Conservation (phyloP, 495 filamentous ascomycete genomes). For the Penicillium chermesinum region DNA sequence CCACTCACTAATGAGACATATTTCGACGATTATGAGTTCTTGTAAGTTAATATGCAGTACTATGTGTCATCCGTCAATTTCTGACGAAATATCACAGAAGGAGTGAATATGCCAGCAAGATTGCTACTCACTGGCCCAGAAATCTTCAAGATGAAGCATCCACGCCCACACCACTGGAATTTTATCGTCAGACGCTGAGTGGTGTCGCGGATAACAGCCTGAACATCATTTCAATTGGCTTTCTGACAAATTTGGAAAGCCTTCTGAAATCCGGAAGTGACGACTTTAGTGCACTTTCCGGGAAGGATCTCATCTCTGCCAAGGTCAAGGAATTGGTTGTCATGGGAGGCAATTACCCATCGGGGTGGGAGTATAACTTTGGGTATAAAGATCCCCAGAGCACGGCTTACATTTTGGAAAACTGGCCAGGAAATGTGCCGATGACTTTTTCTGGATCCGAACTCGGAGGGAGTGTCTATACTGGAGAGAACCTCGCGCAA, state of each 20-base stretch:
- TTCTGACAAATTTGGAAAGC: not conserved
- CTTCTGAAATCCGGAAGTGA: not conserved
- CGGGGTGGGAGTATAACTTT: slow-evolving; percentile 2
- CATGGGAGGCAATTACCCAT: slow-evolving; percentile 3
- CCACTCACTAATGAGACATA: slow-evolving; percentile 2
- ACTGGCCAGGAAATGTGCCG: slow-evolving; percentile 1
- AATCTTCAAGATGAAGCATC: not conserved
- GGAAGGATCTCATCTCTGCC: not conserved
- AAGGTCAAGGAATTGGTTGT: not conserved
- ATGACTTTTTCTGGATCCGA: slow-evolving; percentile 2
- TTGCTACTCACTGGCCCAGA: slow-evolving; percentile 1
- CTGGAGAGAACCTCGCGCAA: not conserved
- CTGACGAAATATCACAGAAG: not conserved
- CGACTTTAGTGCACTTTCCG: not conserved
- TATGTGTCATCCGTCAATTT: no score
- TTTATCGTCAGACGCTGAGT: not conserved
- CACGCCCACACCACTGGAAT: slow-evolving; percentile 1
- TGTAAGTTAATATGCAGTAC: not conserved
- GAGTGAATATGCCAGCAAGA: slow-evolving; percentile 4
- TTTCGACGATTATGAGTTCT: not conserved
- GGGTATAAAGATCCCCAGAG: not conserved
- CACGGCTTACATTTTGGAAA: slow-evolving; percentile 1
- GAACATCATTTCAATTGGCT: slow-evolving; percentile 2
- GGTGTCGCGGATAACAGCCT: not conserved
- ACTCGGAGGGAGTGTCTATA: not conserved